These are phyloP conservation scores for Collybia mongolica DNA, from an alignment of 768 basidiomycete genomes.

Conservation along the genomic window DNA sequence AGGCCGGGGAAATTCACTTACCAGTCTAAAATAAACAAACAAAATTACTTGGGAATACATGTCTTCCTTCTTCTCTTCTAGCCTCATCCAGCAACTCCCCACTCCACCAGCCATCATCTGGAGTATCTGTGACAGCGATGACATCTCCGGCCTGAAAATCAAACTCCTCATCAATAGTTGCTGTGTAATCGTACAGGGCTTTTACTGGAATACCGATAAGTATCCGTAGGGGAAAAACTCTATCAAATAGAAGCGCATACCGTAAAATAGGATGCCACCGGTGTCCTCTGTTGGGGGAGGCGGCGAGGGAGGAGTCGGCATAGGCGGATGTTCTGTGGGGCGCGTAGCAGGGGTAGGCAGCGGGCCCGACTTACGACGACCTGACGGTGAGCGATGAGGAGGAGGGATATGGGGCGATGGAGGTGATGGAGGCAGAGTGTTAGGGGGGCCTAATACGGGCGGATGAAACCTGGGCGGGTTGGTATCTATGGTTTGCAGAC, in stretches of 20 bases:
- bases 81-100: constrained; percentile 80
- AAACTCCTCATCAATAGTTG: constrained; percentile 89
- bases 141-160: constrained; percentile 96
- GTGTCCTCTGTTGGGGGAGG: constrained; percentile 17
- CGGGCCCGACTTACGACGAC: constrained; percentile 6
- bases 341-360: constrained; percentile 12
- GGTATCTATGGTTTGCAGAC: background rate
- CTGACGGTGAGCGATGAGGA: background rate
- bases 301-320: constrained; percentile 22
- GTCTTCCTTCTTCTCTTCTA: constrained; percentile 64
- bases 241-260: constrained; percentile 40
- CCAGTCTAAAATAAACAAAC: constrained; percentile 67
- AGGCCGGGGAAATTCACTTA: too few species aligned
- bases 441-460: background rate
- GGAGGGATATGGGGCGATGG: background rate
- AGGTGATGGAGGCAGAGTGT: constrained; percentile 12
- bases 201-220: constrained; percentile 55
- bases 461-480: background rate
- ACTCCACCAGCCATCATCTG: constrained; percentile 98
- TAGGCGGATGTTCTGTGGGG: constrained; percentile 12
- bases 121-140: constrained; percentile 92
- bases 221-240: background rate
- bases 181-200: constrained; percentile 85
- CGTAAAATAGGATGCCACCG: constrained; percentile 75
- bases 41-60: constrained; percentile 88